Base-by-base conservation (phyloP, 306 rosid genomes). In the Castanospermum australe region DNA sequence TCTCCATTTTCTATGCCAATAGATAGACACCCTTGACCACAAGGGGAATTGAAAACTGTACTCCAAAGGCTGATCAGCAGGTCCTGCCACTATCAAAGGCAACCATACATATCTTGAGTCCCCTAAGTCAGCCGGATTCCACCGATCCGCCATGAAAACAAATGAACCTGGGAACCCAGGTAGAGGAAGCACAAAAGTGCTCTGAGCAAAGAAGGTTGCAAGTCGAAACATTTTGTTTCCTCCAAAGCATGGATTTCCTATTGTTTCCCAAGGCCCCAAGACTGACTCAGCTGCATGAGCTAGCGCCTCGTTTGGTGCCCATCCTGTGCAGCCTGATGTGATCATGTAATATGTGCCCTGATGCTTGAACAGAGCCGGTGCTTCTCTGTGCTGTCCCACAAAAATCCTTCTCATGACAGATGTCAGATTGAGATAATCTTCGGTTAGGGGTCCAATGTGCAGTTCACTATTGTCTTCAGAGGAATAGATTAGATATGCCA, bases 221-320 rank as follows among this genome's bases (percentile, higher is more conserved):
- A 75, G 87, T 64, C 81, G 88, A 79, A 87, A 90, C 88, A 91
- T 71, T 79, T 96, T 90, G 87, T 90, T 88, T 48, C 97, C 96
- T 75, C 95, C 99, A 5, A 84, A 65, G 64, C 99, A 93, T 25
- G 97, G 99, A 85, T 88, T 93, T 45, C 97, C 99, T 85, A 93
- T 79, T 4, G 93, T 89, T 84, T 95, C 98, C 99, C 99, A 95
- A 14, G 96, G 96, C 56, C 99, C 99, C 90, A 89, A 56, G 60
- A 93, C 75, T 4, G 98, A 88, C 78, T 91, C 99, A 1, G 99
- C 87, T 21, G 99, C 99, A 64, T 96, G 99, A 13, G 89, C 94
- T 61, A 91, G 75, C 11, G 99, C 99, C 85, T 91, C 98, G 2
- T 96, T 96, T 2, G 99, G 99, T 3, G 98, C 98, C 99, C 99